Evolutionary conservation across 169 alveolate species (phyloP), one percentile per base, ranked within the genome.

Genomic region (Cryptosporidium andersoni): DNA sequence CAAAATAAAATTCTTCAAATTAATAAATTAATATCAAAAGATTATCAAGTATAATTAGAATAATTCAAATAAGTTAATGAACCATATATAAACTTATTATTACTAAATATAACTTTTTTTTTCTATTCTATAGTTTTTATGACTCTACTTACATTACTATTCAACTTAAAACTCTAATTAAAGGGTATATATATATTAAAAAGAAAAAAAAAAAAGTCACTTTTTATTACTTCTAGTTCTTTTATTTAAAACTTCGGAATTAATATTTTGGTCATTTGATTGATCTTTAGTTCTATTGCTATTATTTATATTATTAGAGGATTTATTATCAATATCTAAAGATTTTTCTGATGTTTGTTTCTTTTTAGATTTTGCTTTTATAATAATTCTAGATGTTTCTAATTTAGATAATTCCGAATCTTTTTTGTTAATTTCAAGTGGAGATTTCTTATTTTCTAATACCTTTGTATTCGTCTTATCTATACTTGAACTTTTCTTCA

Each of bases 1-100:
- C 85, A 74, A 45, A 56, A 37, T n/a, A 58, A 58, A 37, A 37
- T 74, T 11, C 56, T 74, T 16, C 74, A 74, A n/a, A n/a, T 74
- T 3, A 74, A 74, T 43, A 74, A 64, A 36, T 55, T 51, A 6
- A 39, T 66, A 1, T 1, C 25, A 25, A n/a, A 60, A 25, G 25
- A 25, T 25, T 25, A 25, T 25, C 25, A 25, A 25, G 25, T 0
- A 25, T 25, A 25, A 25, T 25, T 25, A 25, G 25, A 25, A 25
- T 25, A 25, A 25, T 25, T 60, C 39, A 49, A 49, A 49, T 12
- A 49, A 49, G 55, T 12, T 9, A 49, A 49, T 49, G 12, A 49
- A 9, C 8, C 12, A 49, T 49, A 49, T 49, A 49, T 49, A 49
- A 9, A 49, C 1, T 9, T 49, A 49, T 49, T 9, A 9, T 9